Conservation (phyloP, 345 rosid species). For the Trapa bicornis region DNA sequence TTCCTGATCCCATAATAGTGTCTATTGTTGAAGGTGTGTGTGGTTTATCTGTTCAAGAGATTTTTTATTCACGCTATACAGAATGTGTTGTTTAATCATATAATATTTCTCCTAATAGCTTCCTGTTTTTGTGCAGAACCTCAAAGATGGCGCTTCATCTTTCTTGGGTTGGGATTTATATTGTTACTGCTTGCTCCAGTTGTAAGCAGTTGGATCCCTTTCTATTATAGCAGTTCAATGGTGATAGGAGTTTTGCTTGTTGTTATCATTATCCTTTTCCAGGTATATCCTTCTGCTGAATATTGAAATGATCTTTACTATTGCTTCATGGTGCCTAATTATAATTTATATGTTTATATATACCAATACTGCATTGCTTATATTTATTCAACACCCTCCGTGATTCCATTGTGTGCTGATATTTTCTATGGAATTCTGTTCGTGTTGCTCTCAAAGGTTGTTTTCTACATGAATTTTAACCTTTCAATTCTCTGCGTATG, state of each 20-base stretch:
- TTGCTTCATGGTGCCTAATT: background rate
- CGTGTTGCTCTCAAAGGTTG: background rate
- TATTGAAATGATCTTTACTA: background rate
- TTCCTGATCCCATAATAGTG: slow-evolving; percentile 37
- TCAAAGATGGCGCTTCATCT: slow-evolving; percentile 69
- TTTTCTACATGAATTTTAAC: background rate
- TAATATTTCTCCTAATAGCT: background rate
- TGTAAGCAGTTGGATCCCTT: slow-evolving; percentile 86
- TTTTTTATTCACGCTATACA: background rate
- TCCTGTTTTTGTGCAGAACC: slow-evolving; percentile 38
- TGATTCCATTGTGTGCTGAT: background rate
- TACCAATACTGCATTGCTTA: too few relatives aligned
- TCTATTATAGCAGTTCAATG: slow-evolving; percentile 88
- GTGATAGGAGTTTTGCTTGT: slow-evolving; percentile 82
- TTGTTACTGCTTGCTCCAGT: slow-evolving; percentile 60
- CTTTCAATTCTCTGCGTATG: background rate
- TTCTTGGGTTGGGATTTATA: slow-evolving; percentile 49
- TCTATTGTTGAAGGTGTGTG: slow-evolving; percentile 58
- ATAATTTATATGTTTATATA: background rate
- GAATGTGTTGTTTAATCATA: background rate
- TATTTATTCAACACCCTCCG: background rate
- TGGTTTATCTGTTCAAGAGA: background rate
- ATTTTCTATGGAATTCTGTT: background rate
- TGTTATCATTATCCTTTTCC: slow-evolving; percentile 60
- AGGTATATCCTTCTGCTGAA: slow-evolving; percentile 34